Evolutionary conservation across 306 rosid genomes (phyloP), one percentile per base, ranked within the genome.

Genomic region (Mimosa bimucronata): DNA sequence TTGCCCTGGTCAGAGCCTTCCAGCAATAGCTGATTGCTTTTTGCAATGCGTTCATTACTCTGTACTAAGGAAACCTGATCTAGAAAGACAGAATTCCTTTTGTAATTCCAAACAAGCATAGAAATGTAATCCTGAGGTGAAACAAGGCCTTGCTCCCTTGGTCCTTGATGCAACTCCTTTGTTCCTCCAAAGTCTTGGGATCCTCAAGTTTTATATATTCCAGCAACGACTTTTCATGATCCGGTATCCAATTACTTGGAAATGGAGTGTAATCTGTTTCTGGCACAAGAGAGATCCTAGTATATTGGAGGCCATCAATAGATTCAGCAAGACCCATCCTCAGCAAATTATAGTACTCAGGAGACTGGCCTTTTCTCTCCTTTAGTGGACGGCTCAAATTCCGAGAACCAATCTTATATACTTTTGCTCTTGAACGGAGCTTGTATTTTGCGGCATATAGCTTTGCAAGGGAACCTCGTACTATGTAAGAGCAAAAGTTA

Each of bases 91-190:
- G 91, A 82, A 75, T 83, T 94, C 84, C 85, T 91, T 87, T 94
- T 94, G 83, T 92, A 92, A 84, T 94, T 94, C 98, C 98, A 94
- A 52, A 94, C 98, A 82, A 94, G 98, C 97, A 92, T 92, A 53
- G 98, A 94, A 75, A 90, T 83, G 78, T 92, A 92, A 85, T 94
- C 97, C 81, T 94, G 98, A 45, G 97, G 95, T 18, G 97, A 78
- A 78, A 94, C 90, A 79, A 92, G 98, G 52, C 98, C 98, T 71
- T n/a, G n/a, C n/a, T n/a, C n/a, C n/a, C n/a, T n/a, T 88, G 91
- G 73, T 94, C 95, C 80, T 64, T 70, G 34, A 90, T 91, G 84
- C 86, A 77, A 70, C 85, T 74, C 83, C 72, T 82, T 52, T 91
- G 97, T 73, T 89, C 97, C 87, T 92, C 97, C 57, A 90, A 57